phyloP scores from a whole-genome alignment of 2,329 filamentous ascomycete species.

The Pseudonectria foliicola region DNA sequence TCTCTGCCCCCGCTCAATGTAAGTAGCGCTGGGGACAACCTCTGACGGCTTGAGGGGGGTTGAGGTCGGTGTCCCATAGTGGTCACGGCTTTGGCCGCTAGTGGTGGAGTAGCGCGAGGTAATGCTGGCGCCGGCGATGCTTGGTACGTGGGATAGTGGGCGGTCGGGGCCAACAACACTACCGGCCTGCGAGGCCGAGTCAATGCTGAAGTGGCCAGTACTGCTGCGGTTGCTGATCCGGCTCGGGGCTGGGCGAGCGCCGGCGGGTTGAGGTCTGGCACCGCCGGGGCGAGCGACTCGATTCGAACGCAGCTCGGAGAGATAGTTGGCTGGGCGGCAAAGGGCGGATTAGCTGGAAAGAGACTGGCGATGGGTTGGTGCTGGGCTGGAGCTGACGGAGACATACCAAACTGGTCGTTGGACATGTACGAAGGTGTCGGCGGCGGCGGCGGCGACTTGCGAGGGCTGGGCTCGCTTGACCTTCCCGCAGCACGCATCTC shows the following conservation, averaged over 20 bases:
- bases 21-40: conserved; percentile 58
- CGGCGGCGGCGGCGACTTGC: conserved; percentile 54
- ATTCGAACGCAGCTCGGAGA: conserved; percentile 63
- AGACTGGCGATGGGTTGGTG: too few species aligned
- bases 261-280: conserved; percentile 54
- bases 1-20: conserved; percentile 65
- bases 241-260: conserved; percentile 27
- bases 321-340: conserved; percentile 53
- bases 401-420: conserved; percentile 59
- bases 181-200: conserved; percentile 21
- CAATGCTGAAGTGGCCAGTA: conserved; percentile 26
- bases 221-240: conserved; percentile 21
- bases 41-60: conserved; percentile 49
- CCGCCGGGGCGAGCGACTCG: conserved; percentile 62
- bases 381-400: too few species aligned
- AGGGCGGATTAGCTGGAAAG: conserved; percentile 13
- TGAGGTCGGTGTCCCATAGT: conserved; percentile 38
- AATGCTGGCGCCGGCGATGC: conserved; percentile 37
- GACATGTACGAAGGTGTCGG: conserved; percentile 59
- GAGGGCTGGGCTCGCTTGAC: conserved; percentile 30
- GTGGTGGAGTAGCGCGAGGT: conserved; percentile 44
- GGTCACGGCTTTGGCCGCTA: conserved; percentile 41
- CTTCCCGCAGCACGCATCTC: conserved; percentile 27
- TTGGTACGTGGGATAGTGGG: conserved; percentile 28
- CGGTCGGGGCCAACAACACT: conserved; percentile 19